Base-by-base conservation (phyloP, 208 protist species). In the Chromosphaera perkinsii region DNA sequence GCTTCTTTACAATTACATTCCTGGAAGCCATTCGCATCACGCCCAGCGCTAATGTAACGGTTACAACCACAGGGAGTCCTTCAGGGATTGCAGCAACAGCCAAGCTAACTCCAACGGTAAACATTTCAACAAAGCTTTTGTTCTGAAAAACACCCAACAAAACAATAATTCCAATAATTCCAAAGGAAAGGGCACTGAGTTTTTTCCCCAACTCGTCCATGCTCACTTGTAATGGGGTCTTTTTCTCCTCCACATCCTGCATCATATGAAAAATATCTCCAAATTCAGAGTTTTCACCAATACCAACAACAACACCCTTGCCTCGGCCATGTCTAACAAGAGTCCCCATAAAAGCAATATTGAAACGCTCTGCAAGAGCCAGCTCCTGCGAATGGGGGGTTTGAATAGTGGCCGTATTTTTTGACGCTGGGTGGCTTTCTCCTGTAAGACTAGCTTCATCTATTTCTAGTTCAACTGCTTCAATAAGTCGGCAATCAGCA, bases 41-140 rank as follows among this genome's bases (percentile, higher is more conserved):
- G 36, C 68, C 92, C 37, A 97, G 84, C 1, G 92, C 91, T 1
- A 98, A 77, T 65, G 90, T 96, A 0, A 88, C 94, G 1, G 94
- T 97, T 17, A 97, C 92, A 9, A 97, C 93, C n/a, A 93, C 92
- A 3, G 93, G 92, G 12, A 98, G 85, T 10, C 94, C 94, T 75
- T 98, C 93, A 17, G 95, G 95, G 72, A 98, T 97, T 26, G 93
- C 93, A n/a, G 94, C 95, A 2, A 97, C 94, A 20, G 91, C 93
- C n/a, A 70, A 33, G 3, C 90, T 85, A 7, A 98, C 90, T n/a
- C 92, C 93, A 45, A 96, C 89, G 65, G 94, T 96, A 43, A 97
- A 83, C 68, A 87, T 95, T 2, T 76, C 61, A 37, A 76, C 22
- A 0, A 76, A 0, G 26, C 2, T 14, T 22, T 64, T 60, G 22